Evolutionary conservation across 345 rosid species (phyloP), one percentile per base, ranked within the genome.

Genomic region (Eucalyptus cloeziana): DNA sequence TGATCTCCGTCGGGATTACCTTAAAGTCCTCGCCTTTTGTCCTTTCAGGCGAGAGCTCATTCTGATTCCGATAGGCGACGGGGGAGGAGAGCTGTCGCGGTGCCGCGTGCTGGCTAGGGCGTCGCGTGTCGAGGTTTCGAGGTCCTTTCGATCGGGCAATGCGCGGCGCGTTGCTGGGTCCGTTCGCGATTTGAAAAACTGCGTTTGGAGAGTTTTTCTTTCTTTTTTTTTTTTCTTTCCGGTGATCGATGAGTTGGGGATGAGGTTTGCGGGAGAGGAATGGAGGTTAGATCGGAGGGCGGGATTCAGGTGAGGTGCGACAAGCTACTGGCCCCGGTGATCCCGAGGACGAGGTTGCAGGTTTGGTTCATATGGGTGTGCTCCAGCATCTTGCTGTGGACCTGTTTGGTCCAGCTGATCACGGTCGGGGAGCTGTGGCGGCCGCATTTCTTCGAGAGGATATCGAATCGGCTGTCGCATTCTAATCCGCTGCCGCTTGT

Each of bases 361-460:
- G 95, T 95, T 27, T 97, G 97, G 97, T 97, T 98, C 89, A 93
- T 96, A 6, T 94, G 98, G 89, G 96, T 97, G 40, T 98, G 99
- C 88, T 94, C 99, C 86, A 95, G 94, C 93, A 97, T 98, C 93
- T 92, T 98, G 95, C 89, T 98, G 44, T 98, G 99, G 99, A 98
- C 99, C 49, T 97, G 99, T 93, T 91, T 97, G 95, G 98, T 98
- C 88, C 99, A 98, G 94, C 94, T 97, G 58, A 92, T 97, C 45
- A 94, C 99, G 86, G 95, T 95, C 64, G 97, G 97, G 19, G 94
- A 95, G 97, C 94, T 98, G 67, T 98, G 99, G 99, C 97, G 91
- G 62, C 93, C 97, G 9, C 93, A 92, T 86, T 90, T 96, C 91
- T 85, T 97, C 56, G 88, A 95, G 90, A 92, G 93, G 88, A 33